Base-by-base conservation (phyloP, 371 early-diverging fungal genomes). In the Mucor ambiguus region DNA sequence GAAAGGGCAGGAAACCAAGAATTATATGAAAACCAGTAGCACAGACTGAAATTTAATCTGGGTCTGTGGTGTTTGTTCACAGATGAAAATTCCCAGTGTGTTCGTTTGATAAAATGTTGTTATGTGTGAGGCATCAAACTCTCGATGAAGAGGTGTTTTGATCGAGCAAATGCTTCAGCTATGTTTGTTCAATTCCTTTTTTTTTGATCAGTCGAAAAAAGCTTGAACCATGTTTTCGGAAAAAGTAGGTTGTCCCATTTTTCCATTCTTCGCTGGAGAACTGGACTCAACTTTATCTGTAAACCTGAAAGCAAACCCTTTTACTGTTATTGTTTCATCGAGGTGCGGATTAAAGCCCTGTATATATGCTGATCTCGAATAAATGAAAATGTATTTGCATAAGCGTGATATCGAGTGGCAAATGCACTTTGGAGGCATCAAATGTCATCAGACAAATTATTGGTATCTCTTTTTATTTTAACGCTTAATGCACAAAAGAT, bases 31-130 rank as follows among this genome's bases (percentile, higher is more conserved):
- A 33, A 20, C 22, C 18, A 30, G 57, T 57, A 33, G 26, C 22
- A 33, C 57, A 57, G 20, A 29, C 57, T 26, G 57, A 20, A 30
- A 57, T 57, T 57, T 26, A 57, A 57, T 57, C 58, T 37, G 59
- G 59, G 59, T 46, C 26, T 44, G 30, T 26, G 54, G 28, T 54
- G 29, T 29, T 54, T 54, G 29, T 29, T 29, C 14, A 35, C 37
- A 35, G 12, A 12, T 54, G 29, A 16, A 26, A 4, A 4, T 29
- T 16, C 26, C 8, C 16, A 26, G 11, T 12, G 12, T 35, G 37
- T 33, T 12, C 29, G 26, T 26, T 26, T 14, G 12, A 28, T 54
- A 26, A 49, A 26, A 16, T 29, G 26, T 54, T 14, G 52, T 0
- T 28, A 3, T 24, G 14, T 26, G 14, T 26, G 24, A 28, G 28